Conservation (phyloP, 805 yeast species). For the Yamadazyma insecticola region DNA sequence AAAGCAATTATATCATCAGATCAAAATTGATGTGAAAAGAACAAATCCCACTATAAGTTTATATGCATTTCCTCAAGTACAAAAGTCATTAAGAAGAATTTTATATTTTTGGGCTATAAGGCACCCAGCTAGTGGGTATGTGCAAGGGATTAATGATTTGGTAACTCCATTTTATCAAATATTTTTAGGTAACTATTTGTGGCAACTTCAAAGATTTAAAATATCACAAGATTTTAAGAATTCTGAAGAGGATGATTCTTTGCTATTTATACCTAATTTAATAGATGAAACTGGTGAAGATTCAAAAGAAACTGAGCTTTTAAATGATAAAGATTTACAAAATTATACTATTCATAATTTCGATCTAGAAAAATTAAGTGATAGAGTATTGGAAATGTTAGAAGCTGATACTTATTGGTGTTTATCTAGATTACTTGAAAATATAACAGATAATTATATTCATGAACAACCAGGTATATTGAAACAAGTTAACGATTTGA, state of each 20-base stretch:
- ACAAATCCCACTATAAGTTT: conserved; percentile 82
- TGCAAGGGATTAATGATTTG: conserved; percentile 93
- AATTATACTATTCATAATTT: conserved; percentile 44
- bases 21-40: conserved; percentile 89
- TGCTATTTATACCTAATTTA: conserved; percentile 32
- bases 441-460: conserved; percentile 93
- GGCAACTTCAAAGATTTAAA: conserved; percentile 33
- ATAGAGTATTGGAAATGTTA: conserved; percentile 57
- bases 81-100: conserved; percentile 72
- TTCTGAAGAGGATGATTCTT: conserved; percentile 18
- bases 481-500: conserved; percentile 79
- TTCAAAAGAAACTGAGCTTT: conserved; percentile 16
- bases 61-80: conserved; percentile 67
- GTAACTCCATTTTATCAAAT: conserved; percentile 91
- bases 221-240: conserved; percentile 3
- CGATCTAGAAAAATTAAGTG: conserved; percentile 60
- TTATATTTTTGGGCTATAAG: conserved; percentile 92
- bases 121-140: conserved; percentile 97
- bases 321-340: conserved; percentile 20
- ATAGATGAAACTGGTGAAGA: conserved; percentile 20
- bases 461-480: conserved; percentile 98
- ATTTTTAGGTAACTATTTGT: conserved; percentile 63
- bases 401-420: conserved; percentile 99
- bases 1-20: conserved; percentile 89
- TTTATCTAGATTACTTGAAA: conserved; percentile 81